These are phyloP conservation scores for Fallopia convolvulus DNA, from an alignment of 148 eudicot genomes.

Conservation along the genomic window DNA sequence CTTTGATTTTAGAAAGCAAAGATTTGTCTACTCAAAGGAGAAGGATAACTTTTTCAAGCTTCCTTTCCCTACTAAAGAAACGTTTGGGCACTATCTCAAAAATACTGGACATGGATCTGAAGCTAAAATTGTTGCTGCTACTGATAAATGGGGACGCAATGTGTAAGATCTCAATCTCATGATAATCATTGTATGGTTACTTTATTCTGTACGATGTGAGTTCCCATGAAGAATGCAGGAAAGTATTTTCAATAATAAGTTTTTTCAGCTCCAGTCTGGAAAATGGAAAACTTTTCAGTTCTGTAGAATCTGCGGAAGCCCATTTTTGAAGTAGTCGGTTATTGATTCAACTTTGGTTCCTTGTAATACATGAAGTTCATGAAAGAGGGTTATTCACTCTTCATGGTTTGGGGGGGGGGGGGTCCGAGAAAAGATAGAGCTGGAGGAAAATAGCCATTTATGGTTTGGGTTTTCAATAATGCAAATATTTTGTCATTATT, in stretches of 20 bases:
- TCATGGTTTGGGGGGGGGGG: background rate
- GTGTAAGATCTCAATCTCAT: constrained; percentile 44
- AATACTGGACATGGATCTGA: constrained; percentile 88
- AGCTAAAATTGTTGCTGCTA: constrained; percentile 63
- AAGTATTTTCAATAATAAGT: background rate
- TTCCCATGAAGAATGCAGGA: background rate
- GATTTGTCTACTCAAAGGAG: constrained; percentile 70
- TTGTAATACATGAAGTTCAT: background rate
- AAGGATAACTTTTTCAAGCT: constrained; percentile 73
- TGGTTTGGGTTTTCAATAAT: background rate
- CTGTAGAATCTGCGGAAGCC: background rate
- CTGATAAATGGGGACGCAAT: constrained; percentile 94
- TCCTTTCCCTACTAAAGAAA: constrained; percentile 86
- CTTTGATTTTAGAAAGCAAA: constrained; percentile 93
- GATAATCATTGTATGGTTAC: background rate
- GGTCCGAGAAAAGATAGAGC: constrained; percentile 4
- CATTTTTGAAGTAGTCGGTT: background rate
- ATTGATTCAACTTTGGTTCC: background rate
- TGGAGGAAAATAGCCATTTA: background rate
- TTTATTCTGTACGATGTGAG: background rate
- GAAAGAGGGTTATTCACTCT: background rate
- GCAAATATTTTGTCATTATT: background rate
- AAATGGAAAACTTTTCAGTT: background rate
- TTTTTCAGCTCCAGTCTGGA: background rate
- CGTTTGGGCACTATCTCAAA: constrained; percentile 77